Percentiles rank a stretch among this genome's conserved stretches.
Conservation (phyloP, 2,329 filamentous ascomycete species). For the Fusarium nematophilum region DNA sequence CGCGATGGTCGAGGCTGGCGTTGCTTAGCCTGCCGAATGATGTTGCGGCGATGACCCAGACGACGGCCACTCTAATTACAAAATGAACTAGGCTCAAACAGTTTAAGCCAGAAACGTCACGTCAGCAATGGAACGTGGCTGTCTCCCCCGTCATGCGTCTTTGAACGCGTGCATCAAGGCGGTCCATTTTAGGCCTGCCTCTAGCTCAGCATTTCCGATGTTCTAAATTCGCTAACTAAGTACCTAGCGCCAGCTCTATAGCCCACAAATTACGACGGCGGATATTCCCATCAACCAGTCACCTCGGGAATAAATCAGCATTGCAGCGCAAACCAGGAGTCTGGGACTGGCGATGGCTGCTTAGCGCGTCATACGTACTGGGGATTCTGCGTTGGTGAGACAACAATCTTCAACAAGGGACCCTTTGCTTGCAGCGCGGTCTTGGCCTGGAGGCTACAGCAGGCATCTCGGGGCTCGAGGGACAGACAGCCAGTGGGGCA, state of each 20-base stretch:
- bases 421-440: background rate
- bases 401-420: conserved; percentile 28
- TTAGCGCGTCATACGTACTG: conserved; percentile 1
- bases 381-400: conserved; percentile 23
- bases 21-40: background rate
- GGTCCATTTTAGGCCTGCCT: too few relatives aligned
- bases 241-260: too few relatives aligned
- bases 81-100: background rate
- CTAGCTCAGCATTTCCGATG: too few relatives aligned
- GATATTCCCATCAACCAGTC: background rate
- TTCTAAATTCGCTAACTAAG: too few relatives aligned
- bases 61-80: background rate
- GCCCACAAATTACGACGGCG: too few relatives aligned
- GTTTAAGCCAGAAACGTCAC: background rate
- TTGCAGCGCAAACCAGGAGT: conserved; percentile 2
- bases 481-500: too few relatives aligned
- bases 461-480: too few relatives aligned
- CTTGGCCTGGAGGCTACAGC: too few relatives aligned
- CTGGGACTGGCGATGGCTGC: conserved; percentile 14
- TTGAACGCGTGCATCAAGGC: conserved; percentile 2
- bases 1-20: background rate
- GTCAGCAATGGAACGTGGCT: background rate
- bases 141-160: conserved; percentile 1
- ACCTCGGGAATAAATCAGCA: conserved; percentile 23
- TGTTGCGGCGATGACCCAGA: background rate